These are phyloP conservation scores for Barnettozyma siamensis DNA, from an alignment of 805 yeast genomes.

Conservation along the genomic window DNA sequence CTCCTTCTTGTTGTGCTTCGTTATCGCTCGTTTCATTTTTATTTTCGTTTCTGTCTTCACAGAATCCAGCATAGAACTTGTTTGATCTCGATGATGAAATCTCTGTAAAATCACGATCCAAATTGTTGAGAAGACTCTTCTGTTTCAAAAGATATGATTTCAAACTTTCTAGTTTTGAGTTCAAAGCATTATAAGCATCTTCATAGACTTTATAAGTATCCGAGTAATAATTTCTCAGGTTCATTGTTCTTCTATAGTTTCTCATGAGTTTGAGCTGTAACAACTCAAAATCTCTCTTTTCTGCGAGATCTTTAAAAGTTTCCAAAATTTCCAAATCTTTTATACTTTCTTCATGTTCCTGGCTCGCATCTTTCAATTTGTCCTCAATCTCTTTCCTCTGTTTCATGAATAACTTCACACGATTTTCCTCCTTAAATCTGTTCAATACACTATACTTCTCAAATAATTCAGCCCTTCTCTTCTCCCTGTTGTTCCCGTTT, in stretches of 20 bases:
- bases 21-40: not conserved
- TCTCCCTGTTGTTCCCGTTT: constrained; percentile 25
- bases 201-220: constrained; percentile 24
- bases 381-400: constrained; percentile 5
- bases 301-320: constrained; percentile 27
- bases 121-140: constrained; percentile 19
- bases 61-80: constrained; percentile 27
- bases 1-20: not conserved
- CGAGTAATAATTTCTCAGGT: constrained; percentile 21
- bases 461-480: constrained; percentile 23
- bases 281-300: constrained; percentile 29
- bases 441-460: constrained; percentile 17
- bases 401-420: constrained; percentile 8
- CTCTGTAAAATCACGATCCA: constrained; percentile 25
- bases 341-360: constrained; percentile 5
- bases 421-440: constrained; percentile 14
- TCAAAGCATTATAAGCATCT: constrained; percentile 23
- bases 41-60: not conserved
- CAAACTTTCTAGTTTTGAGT: constrained; percentile 26
- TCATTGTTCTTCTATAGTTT: constrained; percentile 23
- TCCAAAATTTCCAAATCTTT: constrained; percentile 11
- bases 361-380: constrained; percentile 1
- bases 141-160: constrained; percentile 30
- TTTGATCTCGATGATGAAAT: constrained; percentile 27
- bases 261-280: constrained; percentile 22